These are phyloP conservation scores for Santalum album DNA, from an alignment of 164 flowering plant species.

Conservation along the genomic window DNA sequence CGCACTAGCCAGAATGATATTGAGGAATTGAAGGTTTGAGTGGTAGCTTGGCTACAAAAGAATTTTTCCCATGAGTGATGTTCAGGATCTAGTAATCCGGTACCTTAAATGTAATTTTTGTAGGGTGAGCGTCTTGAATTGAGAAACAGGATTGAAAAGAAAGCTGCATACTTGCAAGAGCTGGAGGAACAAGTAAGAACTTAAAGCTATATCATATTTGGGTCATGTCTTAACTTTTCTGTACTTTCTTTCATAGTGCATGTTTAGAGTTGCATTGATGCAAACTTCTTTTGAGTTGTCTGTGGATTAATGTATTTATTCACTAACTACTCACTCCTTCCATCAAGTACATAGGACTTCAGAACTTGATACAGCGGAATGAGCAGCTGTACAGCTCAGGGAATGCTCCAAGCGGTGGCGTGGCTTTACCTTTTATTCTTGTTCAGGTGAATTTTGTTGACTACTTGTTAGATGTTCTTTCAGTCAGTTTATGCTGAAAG, in stretches of 20 bases:
- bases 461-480: too few relatives aligned
- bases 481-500: too few relatives aligned
- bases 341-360: slow-evolving; percentile 65
- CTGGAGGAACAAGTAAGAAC: slow-evolving; percentile 80
- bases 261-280: background rate
- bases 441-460: slow-evolving; percentile 58
- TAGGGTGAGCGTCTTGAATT: slow-evolving; percentile 68
- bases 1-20: slow-evolving; percentile 51
- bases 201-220: slow-evolving; percentile 6
- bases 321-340: slow-evolving; percentile 10
- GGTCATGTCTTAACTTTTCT: background rate
- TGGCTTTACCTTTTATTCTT: slow-evolving; percentile 87
- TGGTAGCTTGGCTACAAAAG: background rate
- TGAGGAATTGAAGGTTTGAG: slow-evolving; percentile 63
- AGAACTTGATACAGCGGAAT: slow-evolving; percentile 73
- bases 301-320: slow-evolving; percentile 1
- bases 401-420: slow-evolving; percentile 79
- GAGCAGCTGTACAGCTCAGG: slow-evolving; percentile 72
- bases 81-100: slow-evolving; percentile 6
- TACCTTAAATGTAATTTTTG: slow-evolving; percentile 9
- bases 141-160: slow-evolving; percentile 71
- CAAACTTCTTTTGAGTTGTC: background rate
- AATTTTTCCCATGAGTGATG: background rate
- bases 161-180: slow-evolving; percentile 84
- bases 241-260: slow-evolving; percentile 5